Percentiles rank a stretch among this genome's conserved stretches.
Conservation (phyloP, 1,284 basidiomycete genomes). For the Prillingera fragicola region DNA sequence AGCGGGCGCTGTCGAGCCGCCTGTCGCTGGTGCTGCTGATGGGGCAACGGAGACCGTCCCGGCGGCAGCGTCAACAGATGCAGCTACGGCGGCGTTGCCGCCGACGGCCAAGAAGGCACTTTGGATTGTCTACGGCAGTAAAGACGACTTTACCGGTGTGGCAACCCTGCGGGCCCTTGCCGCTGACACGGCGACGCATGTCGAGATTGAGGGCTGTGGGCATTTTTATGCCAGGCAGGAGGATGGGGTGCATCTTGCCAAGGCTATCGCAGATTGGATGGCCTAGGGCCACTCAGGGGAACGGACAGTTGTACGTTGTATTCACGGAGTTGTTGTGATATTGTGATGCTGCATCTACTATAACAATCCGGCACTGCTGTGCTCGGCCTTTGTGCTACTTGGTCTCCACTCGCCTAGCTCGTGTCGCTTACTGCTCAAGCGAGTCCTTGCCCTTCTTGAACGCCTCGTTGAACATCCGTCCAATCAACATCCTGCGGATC, state of each 20-base stretch:
- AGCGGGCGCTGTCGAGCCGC: not conserved
- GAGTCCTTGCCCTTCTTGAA: conserved; percentile 23
- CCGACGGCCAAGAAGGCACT: conserved; percentile 7
- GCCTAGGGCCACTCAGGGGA: not conserved
- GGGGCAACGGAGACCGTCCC: too few species aligned
- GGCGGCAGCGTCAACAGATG: too few species aligned
- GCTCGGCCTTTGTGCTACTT: too few species aligned
- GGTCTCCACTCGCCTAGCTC: too few species aligned
- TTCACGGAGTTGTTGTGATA: too few species aligned
- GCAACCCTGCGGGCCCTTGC: conserved; percentile 17
- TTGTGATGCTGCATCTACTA: too few species aligned
- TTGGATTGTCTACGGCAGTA: conserved; percentile 29
- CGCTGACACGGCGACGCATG: conserved; percentile 6
- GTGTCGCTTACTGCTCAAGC: not conserved
- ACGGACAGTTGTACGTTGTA: too few species aligned
- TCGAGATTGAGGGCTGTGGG: conserved; percentile 31
- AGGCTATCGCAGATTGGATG: conserved; percentile 26
- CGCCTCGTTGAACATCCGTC: conserved; percentile 74
- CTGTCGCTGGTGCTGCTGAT: too few species aligned
- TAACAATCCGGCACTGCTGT: too few species aligned
- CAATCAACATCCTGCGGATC: conserved; percentile 83
- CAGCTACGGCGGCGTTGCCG: too few species aligned
- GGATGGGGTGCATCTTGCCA: conserved; percentile 18
- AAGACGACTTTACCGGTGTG: conserved; percentile 35
- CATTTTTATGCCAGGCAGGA: conserved; percentile 31